Percentiles rank a stretch among this genome's conserved stretches.
Conservation (phyloP, 2,329 filamentous ascomycete genomes). For the Aspergillus jensenii region DNA sequence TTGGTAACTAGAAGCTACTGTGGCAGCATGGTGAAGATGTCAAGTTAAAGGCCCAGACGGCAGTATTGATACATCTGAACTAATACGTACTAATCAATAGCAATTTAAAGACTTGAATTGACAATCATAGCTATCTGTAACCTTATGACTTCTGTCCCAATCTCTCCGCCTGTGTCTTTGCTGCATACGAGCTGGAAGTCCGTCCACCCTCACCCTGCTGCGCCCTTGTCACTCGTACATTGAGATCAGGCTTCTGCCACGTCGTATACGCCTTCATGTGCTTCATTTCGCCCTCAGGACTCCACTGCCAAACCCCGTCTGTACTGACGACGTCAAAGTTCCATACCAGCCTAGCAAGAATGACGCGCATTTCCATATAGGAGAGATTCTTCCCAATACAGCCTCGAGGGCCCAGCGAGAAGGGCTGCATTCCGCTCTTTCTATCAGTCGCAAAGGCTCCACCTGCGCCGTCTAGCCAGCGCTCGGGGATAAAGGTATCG, state of each 20-base stretch:
- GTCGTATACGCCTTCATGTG: conserved; percentile 3
- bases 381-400: conserved; percentile 12
- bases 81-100: too few species aligned
- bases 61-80: too few species aligned
- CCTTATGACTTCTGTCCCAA: too few species aligned
- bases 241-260: conserved; percentile 3
- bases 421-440: conserved; percentile 10
- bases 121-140: too few species aligned
- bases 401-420: conserved; percentile 11
- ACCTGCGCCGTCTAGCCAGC: conserved; percentile 7
- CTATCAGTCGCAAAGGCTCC: conserved; percentile 1
- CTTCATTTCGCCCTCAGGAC: not conserved
- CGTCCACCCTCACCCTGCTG: not conserved
- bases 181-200: not conserved
- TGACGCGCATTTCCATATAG: conserved; percentile 8
- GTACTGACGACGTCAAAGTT: conserved; percentile 12
- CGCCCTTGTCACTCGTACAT: not conserved
- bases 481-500: conserved; percentile 7
- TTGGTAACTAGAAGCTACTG: too few species aligned
- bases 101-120: too few species aligned
- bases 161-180: not conserved
- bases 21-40: too few species aligned
- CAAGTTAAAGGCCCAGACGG: too few species aligned
- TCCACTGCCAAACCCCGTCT: not conserved
- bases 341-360: conserved; percentile 14